Base-by-base conservation (phyloP, 2,329 filamentous ascomycete genomes). In the Ophiostoma perfectum region DNA sequence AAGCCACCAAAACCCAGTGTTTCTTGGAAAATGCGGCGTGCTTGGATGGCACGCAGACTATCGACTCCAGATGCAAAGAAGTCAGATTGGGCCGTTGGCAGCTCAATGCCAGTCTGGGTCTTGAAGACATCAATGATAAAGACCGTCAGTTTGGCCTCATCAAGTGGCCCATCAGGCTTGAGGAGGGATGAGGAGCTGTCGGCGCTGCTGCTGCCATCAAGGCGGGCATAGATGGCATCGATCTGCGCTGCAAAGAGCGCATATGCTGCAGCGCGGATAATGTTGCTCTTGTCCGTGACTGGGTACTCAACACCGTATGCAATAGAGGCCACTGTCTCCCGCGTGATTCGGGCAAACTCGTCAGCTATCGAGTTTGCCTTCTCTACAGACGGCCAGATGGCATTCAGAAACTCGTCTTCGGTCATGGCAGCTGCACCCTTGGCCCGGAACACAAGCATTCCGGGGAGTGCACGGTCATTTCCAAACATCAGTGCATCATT, bases 51-150 rank as follows among this genome's bases (percentile, higher is more conserved):
- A 18, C 80, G 79, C 9, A 83, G 73, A 69, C 80, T 82, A 71
- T 83, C 81, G 18, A 83, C 71, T 0, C 81, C 81, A 0, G 77
- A 74, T 1, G 77, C 74, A 70, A 82, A 82, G 71, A 83, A 80
- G 69, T 82, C 80, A 4, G 76, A 71, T 2, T 78, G 68, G 1
- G 72, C 67, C 42, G 73, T 69, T 3, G 76, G 72, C 3, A 80
- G 72, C 1, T 73, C 42, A 42, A 80, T 73, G 2, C 74, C 76
- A 0, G 77, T 74, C 38, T 78, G 74, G 1, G 65, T 67, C 38
- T n/a, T 44, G 47, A 72, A 42, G 76, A 74, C 63, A 64, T 72
- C 66, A 70, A 79, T 60, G 74, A 82, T 73, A 67, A 77, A 74
- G 0, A 70, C 70, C 70, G 78, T 72, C 1, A 81, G 75, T 3